Evolutionary conservation across 164 flowering plant genomes (phyloP), one percentile per base, ranked within the genome.

Genomic region (Berberis thunbergii): DNA sequence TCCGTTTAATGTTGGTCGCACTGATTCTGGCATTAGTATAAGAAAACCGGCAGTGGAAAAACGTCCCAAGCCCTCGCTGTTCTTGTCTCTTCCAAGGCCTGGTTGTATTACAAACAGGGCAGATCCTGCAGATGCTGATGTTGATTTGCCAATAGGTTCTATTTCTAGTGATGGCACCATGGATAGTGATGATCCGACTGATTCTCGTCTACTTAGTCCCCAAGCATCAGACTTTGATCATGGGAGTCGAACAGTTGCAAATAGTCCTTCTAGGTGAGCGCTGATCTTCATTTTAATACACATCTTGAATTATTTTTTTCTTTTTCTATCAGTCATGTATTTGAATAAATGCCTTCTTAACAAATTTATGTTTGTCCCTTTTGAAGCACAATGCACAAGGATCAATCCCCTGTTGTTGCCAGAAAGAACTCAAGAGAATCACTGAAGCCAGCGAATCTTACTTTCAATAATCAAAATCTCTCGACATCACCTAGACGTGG

Each of bases 181-280:
- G 59, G 96, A 84, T 57, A 86, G 94, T 76, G 97, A 89, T 62
- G 96, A 95, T 73, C 84, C 78, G 46, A 49, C 70, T 41, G 94
- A 88, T 62, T 83, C 91, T 41, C 76, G 73, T 60, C 80, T 65
- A 55, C 87, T 72, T 60, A 90, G 91, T 65, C 97, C 95, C 43
- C 77, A 65, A 45, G 85, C 84, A 63, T 72, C 79, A 68, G 91
- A 82, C 66, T 75, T 41, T 74, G 95, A 87, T 41, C 72, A 69
- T 76, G 89, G 83, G 48, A 74, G 59, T 61, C 83, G 69, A 75
- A 81, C 86, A 61, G 74, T 80, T 49, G 70, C 75, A 38, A 81
- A 74, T 76, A 87, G 87, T 65, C 87, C 91, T 67, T 75, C 88
- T 44, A 87, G 97, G 98, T 94, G 59, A 26, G 78, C 53, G 54